phyloP scores from a whole-genome alignment of 345 rosid genomes.

The Rhodamnia argentea region DNA sequence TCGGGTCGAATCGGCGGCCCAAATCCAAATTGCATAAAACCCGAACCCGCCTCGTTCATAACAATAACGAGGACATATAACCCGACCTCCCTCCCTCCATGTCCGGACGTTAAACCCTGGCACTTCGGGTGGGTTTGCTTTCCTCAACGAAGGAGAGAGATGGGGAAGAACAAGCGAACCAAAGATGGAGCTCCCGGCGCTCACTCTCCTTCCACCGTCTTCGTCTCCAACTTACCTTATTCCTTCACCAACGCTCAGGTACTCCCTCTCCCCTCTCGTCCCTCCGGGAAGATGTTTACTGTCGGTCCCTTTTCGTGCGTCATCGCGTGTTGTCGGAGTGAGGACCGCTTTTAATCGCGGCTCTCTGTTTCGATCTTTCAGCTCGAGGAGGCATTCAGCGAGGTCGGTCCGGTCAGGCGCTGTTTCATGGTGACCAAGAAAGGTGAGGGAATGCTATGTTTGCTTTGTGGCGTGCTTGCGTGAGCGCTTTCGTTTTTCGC shows the following conservation, averaged over 20 bases:
- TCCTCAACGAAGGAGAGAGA: slow-evolving; percentile 4
- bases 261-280: not conserved
- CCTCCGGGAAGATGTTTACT: too few species aligned
- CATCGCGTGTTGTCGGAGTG: not conserved
- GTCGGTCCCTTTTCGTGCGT: too few species aligned
- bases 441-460: slow-evolving; percentile 19
- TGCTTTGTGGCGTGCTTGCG: not conserved
- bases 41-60: not conserved
- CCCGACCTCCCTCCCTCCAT: not conserved
- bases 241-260: slow-evolving; percentile 84
- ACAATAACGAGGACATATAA: too few species aligned
- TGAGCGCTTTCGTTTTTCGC: not conserved
- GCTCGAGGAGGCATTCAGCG: slow-evolving; percentile 88
- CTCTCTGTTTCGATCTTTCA: slow-evolving; percentile 8
- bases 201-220: slow-evolving; percentile 66
- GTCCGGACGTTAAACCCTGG: not conserved
- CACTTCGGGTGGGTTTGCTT: not conserved
- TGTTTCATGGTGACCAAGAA: slow-evolving; percentile 82
- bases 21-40: not conserved
- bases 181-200: slow-evolving; percentile 13
- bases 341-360: not conserved
- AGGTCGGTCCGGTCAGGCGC: slow-evolving; percentile 88
- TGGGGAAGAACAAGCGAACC: slow-evolving; percentile 29
- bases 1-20: not conserved
- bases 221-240: slow-evolving; percentile 76